Conservation (phyloP, 179 eudicot genomes). For the Silene noctiflora region DNA sequence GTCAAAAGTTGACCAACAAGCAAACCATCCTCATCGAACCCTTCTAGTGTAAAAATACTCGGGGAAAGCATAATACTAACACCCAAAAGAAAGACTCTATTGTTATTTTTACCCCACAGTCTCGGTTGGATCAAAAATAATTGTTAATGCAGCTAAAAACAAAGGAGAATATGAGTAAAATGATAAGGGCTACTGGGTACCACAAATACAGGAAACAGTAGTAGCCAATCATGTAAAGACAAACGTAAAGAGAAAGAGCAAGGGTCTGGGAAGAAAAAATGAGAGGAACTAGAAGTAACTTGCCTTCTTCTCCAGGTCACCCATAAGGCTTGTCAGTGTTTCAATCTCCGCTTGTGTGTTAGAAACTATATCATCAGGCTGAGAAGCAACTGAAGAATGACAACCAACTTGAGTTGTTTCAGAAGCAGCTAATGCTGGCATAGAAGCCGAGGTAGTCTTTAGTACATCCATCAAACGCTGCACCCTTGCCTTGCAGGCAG, state of each 20-base stretch:
- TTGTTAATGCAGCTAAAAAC: too few relatives aligned
- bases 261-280: background rate
- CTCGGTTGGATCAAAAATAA: too few relatives aligned
- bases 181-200: background rate
- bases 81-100: too few relatives aligned
- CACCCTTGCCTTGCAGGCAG: slow-evolving; percentile 72
- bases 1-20: background rate
- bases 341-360: slow-evolving; percentile 68
- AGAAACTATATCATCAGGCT: slow-evolving; percentile 33
- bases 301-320: slow-evolving; percentile 92
- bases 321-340: slow-evolving; percentile 51
- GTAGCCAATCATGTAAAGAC: background rate
- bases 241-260: background rate
- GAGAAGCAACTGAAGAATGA: slow-evolving; percentile 39
- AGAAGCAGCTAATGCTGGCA: slow-evolving; percentile 30
- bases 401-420: slow-evolving; percentile 32
- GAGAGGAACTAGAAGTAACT: slow-evolving; percentile 18
- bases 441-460: slow-evolving; percentile 35
- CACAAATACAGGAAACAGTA: background rate
- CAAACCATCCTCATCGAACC: background rate
- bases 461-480: slow-evolving; percentile 58
- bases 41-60: too few relatives aligned
- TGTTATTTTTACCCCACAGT: too few relatives aligned
- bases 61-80: too few relatives aligned
- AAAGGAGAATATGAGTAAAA: too few relatives aligned